Evolutionary conservation across 2,329 filamentous ascomycete genomes (phyloP).

Genomic region (Aspergillus hiratsukae): DNA sequence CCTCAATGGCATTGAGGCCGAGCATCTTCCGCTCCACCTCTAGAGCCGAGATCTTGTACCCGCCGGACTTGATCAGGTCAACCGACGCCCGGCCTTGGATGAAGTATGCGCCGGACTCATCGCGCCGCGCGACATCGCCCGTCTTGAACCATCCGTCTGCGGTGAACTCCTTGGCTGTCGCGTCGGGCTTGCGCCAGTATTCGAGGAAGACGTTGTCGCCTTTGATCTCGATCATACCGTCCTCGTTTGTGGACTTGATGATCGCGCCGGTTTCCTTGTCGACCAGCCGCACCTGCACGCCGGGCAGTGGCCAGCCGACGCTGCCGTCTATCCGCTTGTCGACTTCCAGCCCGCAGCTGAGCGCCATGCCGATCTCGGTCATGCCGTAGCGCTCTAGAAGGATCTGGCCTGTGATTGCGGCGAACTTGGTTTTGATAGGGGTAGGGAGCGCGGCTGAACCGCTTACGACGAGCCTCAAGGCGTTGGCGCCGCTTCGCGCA

Average conservation of each 20-base stretch:
- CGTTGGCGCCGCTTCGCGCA: slow-evolving; percentile 29
- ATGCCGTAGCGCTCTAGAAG: slow-evolving; percentile 49
- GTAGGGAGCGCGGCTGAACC: slow-evolving; percentile 42
- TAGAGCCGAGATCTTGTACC: slow-evolving; percentile 53
- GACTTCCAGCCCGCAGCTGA: slow-evolving; percentile 42
- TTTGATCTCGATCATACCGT: slow-evolving; percentile 42
- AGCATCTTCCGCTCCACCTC: slow-evolving; percentile 54
- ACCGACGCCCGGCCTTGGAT: slow-evolving; percentile 51
- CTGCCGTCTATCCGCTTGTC: slow-evolving; percentile 43
- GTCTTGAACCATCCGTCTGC: slow-evolving; percentile 48
- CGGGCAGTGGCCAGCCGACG: slow-evolving; percentile 46
- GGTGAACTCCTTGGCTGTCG: slow-evolving; percentile 44
- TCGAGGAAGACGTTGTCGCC: slow-evolving; percentile 41
- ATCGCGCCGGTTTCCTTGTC: slow-evolving; percentile 35
- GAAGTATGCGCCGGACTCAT: slow-evolving; percentile 43
- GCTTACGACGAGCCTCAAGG: slow-evolving; percentile 37
- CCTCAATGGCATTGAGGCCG: slow-evolving; percentile 45
- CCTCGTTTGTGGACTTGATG: slow-evolving; percentile 30
- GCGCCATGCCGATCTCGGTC: slow-evolving; percentile 48
- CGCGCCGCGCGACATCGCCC: slow-evolving; percentile 41
- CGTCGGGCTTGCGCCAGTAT: slow-evolving; percentile 43
- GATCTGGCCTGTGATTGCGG: slow-evolving; percentile 38
- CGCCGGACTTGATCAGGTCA: slow-evolving; percentile 54
- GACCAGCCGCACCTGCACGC: slow-evolving; percentile 44
- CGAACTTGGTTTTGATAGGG: slow-evolving; percentile 38